Evolutionary conservation across 2,329 filamentous ascomycete genomes (phyloP).

Genomic region (Magnaporthiopsis poae): DNA sequence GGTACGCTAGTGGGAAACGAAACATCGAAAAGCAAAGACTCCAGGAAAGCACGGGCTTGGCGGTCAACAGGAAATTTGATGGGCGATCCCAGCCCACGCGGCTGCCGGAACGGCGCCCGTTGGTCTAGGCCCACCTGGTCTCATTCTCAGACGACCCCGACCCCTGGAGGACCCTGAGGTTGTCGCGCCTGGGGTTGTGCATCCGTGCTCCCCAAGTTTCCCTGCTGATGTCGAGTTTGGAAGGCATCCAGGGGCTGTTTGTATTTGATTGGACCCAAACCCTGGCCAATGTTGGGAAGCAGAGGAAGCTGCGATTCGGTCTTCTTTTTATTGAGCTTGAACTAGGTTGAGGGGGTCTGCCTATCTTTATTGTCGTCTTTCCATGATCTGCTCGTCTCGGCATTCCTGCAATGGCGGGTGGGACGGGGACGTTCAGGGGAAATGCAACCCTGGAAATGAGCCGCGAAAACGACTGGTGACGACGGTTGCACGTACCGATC

Average conservation of each 20-base stretch:
- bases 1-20: neutral
- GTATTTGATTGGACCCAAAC: neutral
- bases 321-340: too few species aligned
- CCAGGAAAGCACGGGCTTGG: neutral
- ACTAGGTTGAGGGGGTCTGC: too few species aligned
- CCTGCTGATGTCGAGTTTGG: neutral
- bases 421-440: neutral
- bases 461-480: neutral
- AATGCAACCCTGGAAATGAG: neutral
- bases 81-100: too few species aligned
- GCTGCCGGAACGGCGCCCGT: neutral
- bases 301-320: too few species aligned
- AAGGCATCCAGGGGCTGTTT: neutral
- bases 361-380: too few species aligned
- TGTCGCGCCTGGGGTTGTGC: neutral
- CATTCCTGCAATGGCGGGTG: neutral
- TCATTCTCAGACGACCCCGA: neutral
- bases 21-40: neutral
- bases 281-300: too few species aligned
- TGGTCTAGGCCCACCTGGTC: neutral
- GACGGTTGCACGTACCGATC: neutral
- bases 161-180: neutral
- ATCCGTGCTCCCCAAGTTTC: neutral
- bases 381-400: neutral
- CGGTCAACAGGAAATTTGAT: neutral